phyloP scores from a whole-genome alignment of 2,329 filamentous ascomycete species.

The Diatrype stigma region DNA sequence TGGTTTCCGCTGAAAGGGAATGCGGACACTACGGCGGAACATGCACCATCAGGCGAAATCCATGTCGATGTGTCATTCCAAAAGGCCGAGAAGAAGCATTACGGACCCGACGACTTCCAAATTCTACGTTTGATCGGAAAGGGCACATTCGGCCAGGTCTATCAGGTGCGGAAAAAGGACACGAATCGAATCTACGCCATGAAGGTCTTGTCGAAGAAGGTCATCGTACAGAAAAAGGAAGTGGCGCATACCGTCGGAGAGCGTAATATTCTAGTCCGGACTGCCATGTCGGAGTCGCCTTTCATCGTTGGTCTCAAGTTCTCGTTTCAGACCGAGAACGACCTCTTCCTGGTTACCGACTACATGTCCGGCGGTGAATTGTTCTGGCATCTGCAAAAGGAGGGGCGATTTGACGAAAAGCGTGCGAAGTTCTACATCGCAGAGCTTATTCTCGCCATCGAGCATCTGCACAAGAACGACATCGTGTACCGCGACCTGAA shows the following conservation, averaged over 20 bases:
- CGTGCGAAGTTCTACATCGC: slow-evolving; percentile 99
- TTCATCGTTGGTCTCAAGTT: slow-evolving; percentile 99
- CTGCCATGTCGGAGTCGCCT: slow-evolving; percentile 89
- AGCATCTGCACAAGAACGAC: slow-evolving; percentile 93
- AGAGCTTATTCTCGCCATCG: slow-evolving; percentile 89
- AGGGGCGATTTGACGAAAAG: slow-evolving; percentile 90
- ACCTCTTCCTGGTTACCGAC: slow-evolving; percentile 96
- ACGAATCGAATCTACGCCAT: slow-evolving; percentile 96
- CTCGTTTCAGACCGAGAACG: slow-evolving; percentile 95
- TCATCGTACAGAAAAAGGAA: slow-evolving; percentile 99
- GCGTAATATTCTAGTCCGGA: slow-evolving; percentile 93
- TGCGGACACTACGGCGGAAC: slow-evolving; percentile 65
- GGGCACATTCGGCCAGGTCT: slow-evolving; percentile 97
- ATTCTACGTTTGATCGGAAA: slow-evolving; percentile 96
- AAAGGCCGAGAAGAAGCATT: slow-evolving; percentile 81
- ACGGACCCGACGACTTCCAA: slow-evolving; percentile 92
- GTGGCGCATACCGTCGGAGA: slow-evolving; percentile 96
- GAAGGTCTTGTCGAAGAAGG: slow-evolving; percentile 99
- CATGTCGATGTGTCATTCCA: slow-evolving; percentile 84
- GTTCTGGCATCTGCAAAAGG: slow-evolving; percentile 98
- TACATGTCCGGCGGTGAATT: slow-evolving; percentile 99
- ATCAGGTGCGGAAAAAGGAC: slow-evolving; percentile 96
- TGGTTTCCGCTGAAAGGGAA: slow-evolving; percentile 83
- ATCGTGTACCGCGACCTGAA: slow-evolving; percentile 98
- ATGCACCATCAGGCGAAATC: slow-evolving; percentile 80